Evolutionary conservation across 1,284 basidiomycete genomes (phyloP), one percentile per base, ranked within the genome.

Genomic region (Puccinia brachypodii): DNA sequence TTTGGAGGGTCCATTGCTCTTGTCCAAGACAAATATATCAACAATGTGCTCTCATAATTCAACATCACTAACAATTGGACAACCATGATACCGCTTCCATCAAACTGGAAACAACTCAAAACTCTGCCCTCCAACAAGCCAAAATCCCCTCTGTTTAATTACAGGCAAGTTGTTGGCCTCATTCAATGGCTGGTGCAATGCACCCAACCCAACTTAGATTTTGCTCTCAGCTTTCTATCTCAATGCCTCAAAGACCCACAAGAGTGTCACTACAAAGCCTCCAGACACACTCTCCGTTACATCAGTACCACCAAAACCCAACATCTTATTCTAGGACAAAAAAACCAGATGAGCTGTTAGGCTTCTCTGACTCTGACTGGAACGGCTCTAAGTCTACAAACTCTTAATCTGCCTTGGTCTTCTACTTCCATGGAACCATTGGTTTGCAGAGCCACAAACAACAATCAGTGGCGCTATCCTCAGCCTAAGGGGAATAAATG

Each of bases 301-400:
- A 14, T 64, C 28, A 14, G 14, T 6, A 16, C 13, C 4, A 64
- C 62, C 11, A 28, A 64, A 36, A 11, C 8, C 4, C 36, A 42
- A n/a, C 7, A 38, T 2, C 36, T 68, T 2, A 38, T 38, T 13
- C 66, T 40, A 3, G 66, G 66, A 42, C 36, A 68, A 42, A 42
- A 68, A 8, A 14, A 68, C 9, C 38, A 4, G 25, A 42, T 11
- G 38, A 42, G n/a, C 38, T 68, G 31, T 9, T 38, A 14, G 16
- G 42, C 2, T 73, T 73, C 33, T 47, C 71, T 50, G 71, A 73
- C 44, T 47, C 71, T 2, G 44, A 73, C 25, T 73, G 71, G 71
- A 56, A 56, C 14, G 71, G 68, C 6, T 71, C n/a, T n/a, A 71
- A 71, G 42, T 44, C 68, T 14, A 9, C 7, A 25, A 71, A 44